phyloP scores from a whole-genome alignment of 2,329 filamentous ascomycete genomes.

The Dactylellina haptotyla region DNA sequence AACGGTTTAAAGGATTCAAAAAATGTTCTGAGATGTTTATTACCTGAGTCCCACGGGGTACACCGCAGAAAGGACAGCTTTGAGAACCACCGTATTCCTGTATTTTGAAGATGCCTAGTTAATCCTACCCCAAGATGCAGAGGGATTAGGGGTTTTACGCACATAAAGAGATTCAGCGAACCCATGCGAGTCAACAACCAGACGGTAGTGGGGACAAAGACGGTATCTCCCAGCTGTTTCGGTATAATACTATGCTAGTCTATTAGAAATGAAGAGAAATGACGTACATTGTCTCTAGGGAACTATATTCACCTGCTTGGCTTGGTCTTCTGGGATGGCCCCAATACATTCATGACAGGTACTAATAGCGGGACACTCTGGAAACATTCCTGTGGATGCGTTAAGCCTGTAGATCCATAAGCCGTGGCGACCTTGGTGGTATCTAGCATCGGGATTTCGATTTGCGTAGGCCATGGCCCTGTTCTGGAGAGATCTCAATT shows the following conservation, averaged over 20 bases:
- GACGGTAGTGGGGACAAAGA: conserved; percentile 39
- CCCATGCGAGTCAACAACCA: background rate
- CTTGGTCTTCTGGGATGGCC: background rate
- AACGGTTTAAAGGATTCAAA: background rate
- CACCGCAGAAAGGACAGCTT: conserved; percentile 32
- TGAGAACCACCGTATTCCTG: conserved; percentile 30
- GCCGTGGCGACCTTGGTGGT: conserved; percentile 12
- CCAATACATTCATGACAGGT: conserved; percentile 17
- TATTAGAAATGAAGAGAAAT: too few species aligned
- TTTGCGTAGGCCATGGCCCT: background rate
- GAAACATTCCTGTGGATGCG: conserved; percentile 31
- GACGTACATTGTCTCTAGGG: too few species aligned
- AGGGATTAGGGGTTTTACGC: background rate
- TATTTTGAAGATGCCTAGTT: background rate
- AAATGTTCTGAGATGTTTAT: background rate
- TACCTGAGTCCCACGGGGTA: conserved; percentile 30
- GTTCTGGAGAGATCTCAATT: background rate
- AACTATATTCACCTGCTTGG: background rate
- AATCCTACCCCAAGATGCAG: background rate
- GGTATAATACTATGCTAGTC: background rate
- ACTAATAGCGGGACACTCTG: background rate
- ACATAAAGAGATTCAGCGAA: conserved; percentile 15
- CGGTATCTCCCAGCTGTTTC: conserved; percentile 25
- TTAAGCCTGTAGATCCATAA: conserved; percentile 23
- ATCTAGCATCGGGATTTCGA: background rate